Conservation (phyloP, 768 basidiomycete genomes). For the Agaricus sinodeliciosus region DNA sequence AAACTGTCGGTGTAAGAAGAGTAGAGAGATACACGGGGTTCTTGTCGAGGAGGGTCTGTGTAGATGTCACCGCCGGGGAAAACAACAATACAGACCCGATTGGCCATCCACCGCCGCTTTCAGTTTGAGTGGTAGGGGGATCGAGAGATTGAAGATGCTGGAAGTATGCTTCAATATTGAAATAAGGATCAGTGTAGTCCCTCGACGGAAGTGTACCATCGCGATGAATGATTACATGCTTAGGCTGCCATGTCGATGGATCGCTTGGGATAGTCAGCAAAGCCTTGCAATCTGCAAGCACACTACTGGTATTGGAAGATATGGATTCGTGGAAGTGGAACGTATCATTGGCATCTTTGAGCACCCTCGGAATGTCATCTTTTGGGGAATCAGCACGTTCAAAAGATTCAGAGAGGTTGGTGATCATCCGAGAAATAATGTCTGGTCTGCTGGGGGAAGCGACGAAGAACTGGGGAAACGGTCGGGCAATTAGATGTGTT, state of each 20-base stretch:
- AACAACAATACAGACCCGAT: conserved; percentile 80
- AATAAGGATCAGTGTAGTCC: conserved; percentile 57
- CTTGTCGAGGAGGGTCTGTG: conserved; percentile 90
- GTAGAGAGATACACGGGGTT: conserved; percentile 65
- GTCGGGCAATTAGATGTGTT: conserved; percentile 22
- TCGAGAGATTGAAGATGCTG: conserved; percentile 31
- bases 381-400: conserved; percentile 22
- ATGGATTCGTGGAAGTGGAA: conserved; percentile 50
- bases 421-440: conserved; percentile 33
- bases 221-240: conserved; percentile 47
- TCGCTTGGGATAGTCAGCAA: conserved; percentile 15
- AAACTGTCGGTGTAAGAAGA: conserved; percentile 73
- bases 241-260: conserved; percentile 35
- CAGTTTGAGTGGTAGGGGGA: conserved; percentile 22
- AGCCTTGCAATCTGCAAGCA: conserved; percentile 18
- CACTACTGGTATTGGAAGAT: conserved; percentile 21
- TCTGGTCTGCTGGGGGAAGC: conserved; percentile 35
- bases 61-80: conserved; percentile 86
- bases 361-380: conserved; percentile 14
- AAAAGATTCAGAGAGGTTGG: conserved; percentile 25
- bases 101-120: conserved; percentile 31
- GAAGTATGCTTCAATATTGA: conserved; percentile 62
- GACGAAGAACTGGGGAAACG: conserved; percentile 59
- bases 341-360: conserved; percentile 66
- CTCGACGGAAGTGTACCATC: conserved; percentile 40